Evolutionary conservation across 805 yeast genomes (phyloP).

Genomic region (Candida sithepensis): DNA sequence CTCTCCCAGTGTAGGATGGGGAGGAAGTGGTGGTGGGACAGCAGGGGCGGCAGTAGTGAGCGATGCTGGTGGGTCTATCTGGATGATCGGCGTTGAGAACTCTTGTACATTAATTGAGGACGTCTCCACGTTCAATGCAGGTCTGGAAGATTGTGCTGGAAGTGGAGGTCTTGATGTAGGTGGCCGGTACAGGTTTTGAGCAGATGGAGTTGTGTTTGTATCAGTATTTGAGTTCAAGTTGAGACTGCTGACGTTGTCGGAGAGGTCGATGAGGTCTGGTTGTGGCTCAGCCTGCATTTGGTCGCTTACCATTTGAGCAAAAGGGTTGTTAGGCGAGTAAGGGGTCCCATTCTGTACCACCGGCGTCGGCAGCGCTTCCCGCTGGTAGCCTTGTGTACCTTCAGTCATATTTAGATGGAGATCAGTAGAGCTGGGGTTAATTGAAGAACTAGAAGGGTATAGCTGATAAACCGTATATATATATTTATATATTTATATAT

Average conservation of each 20-base stretch:
- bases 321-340: constrained; percentile 8
- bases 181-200: too few species aligned
- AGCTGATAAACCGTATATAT: too few species aligned
- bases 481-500: too few species aligned
- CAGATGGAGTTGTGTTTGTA: background rate
- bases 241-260: background rate
- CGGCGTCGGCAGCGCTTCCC: background rate
- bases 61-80: constrained; percentile 9
- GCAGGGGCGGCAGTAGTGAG: background rate
- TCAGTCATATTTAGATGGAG: too few species aligned
- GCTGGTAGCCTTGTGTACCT: background rate
- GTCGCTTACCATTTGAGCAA: constrained; percentile 2
- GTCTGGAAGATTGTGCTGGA: background rate
- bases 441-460: too few species aligned
- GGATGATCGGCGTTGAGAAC: constrained; percentile 6
- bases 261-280: background rate
- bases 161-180: background rate
- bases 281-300: background rate
- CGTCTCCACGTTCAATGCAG: constrained; percentile 3
- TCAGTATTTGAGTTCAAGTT: background rate
- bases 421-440: too few species aligned
- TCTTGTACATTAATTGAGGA: background rate
- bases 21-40: constrained; percentile 20
- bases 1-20: constrained; percentile 5
- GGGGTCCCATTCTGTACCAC: background rate